Conservation (phyloP, 495 filamentous ascomycete species). For the Parmelia sp. region DNA sequence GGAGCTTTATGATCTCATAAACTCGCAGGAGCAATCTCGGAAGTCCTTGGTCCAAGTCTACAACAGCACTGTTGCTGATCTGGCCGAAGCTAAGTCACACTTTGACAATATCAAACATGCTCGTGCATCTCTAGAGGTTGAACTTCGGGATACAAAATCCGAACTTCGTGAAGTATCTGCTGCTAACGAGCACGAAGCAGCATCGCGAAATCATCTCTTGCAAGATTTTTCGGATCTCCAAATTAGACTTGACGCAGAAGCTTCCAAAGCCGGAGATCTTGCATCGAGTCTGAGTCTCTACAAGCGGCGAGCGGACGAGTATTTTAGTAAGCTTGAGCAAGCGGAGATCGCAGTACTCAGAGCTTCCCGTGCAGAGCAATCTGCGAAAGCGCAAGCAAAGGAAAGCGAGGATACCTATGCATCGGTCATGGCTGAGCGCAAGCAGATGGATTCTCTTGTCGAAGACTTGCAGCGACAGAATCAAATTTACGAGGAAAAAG, state of each 20-base stretch:
- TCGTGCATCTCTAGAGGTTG: constrained; percentile 74
- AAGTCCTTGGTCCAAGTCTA: constrained; percentile 74
- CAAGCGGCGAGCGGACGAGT: constrained; percentile 90
- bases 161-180: constrained; percentile 74
- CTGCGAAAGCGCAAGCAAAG: constrained; percentile 77
- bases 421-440: constrained; percentile 84
- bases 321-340: constrained; percentile 95
- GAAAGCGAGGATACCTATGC: constrained; percentile 91
- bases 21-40: constrained; percentile 86
- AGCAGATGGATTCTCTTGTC: constrained; percentile 78
- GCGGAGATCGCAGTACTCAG: constrained; percentile 94
- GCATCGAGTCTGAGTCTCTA: constrained; percentile 79
- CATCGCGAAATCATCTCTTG: constrained; percentile 77
- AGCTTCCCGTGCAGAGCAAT: constrained; percentile 84
- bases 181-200: constrained; percentile 74
- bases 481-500: constrained; percentile 79
- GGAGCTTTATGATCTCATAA: constrained; percentile 88
- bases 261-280: constrained; percentile 77
- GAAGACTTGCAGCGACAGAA: constrained; percentile 88
- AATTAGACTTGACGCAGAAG: constrained; percentile 84
- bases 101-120: constrained; percentile 79
- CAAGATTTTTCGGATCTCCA: constrained; percentile 92
- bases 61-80: constrained; percentile 76
- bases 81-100: constrained; percentile 75
- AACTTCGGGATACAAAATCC: constrained; percentile 74